Evolutionary conservation across 371 early-diverging fungal species (phyloP).

Genomic region (Mucor sp.): DNA sequence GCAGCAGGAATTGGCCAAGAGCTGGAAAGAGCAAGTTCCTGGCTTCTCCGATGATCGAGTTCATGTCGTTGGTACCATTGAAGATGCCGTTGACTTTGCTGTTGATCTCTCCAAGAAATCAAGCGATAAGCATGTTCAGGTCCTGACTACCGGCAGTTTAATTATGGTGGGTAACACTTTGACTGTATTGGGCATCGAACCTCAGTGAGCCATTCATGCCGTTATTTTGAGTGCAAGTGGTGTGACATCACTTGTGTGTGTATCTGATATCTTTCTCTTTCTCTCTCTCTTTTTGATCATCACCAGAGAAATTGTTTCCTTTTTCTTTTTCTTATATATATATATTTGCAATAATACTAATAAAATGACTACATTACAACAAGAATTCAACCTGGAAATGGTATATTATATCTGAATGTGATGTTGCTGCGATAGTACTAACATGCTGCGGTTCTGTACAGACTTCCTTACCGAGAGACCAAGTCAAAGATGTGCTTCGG

Average conservation of each 20-base stretch:
- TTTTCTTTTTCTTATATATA: not conserved
- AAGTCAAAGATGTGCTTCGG: constrained; percentile 65
- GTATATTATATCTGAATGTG: not conserved
- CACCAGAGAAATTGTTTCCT: not conserved
- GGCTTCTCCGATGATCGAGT: constrained; percentile 30
- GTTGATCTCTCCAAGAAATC: constrained; percentile 36
- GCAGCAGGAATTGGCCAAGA: constrained; percentile 54
- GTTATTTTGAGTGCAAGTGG: not conserved
- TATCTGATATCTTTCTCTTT: not conserved
- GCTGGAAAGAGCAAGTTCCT: constrained; percentile 53
- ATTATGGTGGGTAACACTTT: constrained; percentile 90
- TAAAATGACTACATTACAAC: constrained; percentile 13
- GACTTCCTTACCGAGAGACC: constrained; percentile 56
- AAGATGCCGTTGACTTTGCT: constrained; percentile 74
- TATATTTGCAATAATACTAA: not conserved
- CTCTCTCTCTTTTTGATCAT: not conserved
- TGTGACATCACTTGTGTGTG: constrained; percentile 11
- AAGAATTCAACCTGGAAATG: constrained; percentile 25
- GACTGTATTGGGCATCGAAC: constrained; percentile 59
- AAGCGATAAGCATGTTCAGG: constrained; percentile 43
- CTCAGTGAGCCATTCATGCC: constrained; percentile 26
- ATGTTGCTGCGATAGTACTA: not conserved
- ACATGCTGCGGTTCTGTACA: constrained; percentile 1
- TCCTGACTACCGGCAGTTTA: constrained; percentile 93
- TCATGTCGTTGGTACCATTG: constrained; percentile 63